A percentile compares a stretch with the other conserved stretches of the same genome.
These are phyloP conservation scores for Rhododendron griersonianum DNA, from an alignment of 148 eudicot species.

Conservation along the genomic window DNA sequence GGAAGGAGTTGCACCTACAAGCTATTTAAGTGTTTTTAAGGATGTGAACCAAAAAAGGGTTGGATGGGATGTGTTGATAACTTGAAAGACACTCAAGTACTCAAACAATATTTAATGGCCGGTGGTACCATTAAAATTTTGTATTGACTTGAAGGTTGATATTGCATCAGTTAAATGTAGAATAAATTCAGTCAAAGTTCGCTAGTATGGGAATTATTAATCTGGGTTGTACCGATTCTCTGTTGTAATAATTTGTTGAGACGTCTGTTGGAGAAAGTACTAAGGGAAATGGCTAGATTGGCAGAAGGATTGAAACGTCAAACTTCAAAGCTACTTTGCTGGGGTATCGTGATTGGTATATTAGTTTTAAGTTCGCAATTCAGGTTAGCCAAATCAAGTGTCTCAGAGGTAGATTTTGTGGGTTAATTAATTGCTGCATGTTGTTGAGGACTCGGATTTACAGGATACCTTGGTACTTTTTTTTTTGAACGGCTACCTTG, in stretches of 20 bases:
- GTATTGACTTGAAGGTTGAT: background rate
- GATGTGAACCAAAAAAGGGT: background rate
- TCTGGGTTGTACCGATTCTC: background rate
- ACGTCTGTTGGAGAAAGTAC: background rate
- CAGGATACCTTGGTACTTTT: background rate
- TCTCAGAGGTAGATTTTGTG: background rate
- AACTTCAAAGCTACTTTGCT: background rate
- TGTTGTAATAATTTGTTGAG: background rate
- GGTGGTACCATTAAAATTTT: background rate
- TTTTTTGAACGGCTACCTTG: background rate
- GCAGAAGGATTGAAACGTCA: background rate
- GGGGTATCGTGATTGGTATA: background rate
- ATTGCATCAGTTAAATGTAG: background rate
- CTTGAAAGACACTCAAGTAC: background rate
- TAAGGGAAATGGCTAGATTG: background rate
- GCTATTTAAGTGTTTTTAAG: background rate
- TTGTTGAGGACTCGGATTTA: background rate
- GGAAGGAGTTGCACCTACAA: background rate
- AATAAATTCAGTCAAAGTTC: background rate
- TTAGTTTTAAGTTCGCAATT: background rate
- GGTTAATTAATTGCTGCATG: background rate
- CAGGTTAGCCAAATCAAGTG: background rate
- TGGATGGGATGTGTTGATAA: background rate
- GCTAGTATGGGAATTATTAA: background rate
- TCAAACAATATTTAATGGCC: background rate